A percentile compares a stretch with the other conserved stretches of the same genome.
Conservation (phyloP, 352 stramenopile genomes). For the Phytophthora cryptogea region DNA sequence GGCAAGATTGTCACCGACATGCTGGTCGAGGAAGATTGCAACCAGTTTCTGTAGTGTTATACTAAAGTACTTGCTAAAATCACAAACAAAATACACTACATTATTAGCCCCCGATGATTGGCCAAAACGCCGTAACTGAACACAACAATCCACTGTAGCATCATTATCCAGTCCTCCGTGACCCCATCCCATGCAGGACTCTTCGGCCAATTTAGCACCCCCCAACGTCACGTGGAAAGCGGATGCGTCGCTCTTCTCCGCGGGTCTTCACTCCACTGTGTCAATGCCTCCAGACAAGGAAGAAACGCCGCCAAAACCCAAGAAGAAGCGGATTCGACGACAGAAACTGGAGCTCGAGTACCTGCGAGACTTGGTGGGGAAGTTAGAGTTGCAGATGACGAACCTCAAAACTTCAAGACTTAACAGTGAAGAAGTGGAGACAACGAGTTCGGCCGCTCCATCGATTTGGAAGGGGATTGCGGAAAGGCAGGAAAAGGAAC, state of each 20-base stretch:
- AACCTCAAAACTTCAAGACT: constrained; percentile 16
- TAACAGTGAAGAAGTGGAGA: not conserved
- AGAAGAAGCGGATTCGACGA: constrained; percentile 44
- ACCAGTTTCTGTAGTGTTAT: not conserved
- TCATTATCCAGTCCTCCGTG: not conserved
- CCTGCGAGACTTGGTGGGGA: constrained; percentile 35
- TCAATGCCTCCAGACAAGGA: constrained; percentile 2
- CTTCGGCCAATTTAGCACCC: not conserved
- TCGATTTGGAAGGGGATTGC: constrained; percentile 42
- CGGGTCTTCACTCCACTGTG: not conserved
- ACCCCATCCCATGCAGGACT: not conserved
- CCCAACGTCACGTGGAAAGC: not conserved
- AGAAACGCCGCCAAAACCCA: constrained; percentile 11
- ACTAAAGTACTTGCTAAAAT: too few species aligned
- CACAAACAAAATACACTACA: not conserved
- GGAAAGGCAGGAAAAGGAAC: constrained; percentile 31
- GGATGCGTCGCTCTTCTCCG: not conserved
- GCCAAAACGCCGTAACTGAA: not conserved
- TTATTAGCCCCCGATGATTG: not conserved
- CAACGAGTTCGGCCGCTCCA: not conserved
- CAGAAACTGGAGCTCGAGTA: constrained; percentile 47
- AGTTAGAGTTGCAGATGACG: constrained; percentile 30
- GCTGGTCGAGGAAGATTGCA: constrained; percentile 48
- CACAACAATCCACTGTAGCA: not conserved
- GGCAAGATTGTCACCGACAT: constrained; percentile 38